A percentile compares a stretch with the other conserved stretches of the same genome.
Conservation (phyloP, 441 rosid genomes). For the Pelargonium cotyledonis region DNA sequence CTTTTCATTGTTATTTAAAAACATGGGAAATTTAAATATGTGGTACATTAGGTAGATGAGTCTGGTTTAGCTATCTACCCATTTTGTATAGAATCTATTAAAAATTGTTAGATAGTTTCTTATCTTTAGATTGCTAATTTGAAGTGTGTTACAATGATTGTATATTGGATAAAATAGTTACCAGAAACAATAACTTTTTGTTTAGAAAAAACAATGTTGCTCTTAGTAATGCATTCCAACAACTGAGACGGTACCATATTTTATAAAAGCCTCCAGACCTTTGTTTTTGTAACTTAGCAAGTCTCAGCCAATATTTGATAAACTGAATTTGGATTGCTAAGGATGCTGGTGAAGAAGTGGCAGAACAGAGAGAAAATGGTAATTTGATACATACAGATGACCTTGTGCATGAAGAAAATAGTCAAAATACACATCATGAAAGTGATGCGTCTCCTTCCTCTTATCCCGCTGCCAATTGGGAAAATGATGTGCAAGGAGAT, state of each 20-base stretch:
- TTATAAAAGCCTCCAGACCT: neutral
- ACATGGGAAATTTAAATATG: neutral
- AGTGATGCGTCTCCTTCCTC: constrained; percentile 13
- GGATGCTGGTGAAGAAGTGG: constrained; percentile 9
- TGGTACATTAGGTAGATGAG: neutral
- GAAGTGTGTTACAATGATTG: no score
- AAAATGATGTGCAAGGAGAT: constrained; percentile 17
- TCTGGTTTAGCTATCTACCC: neutral
- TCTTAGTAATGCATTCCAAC: no score
- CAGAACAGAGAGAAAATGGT: constrained; percentile 7
- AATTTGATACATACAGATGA: constrained; percentile 10
- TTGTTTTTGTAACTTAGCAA: neutral
- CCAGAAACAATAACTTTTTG: no score
- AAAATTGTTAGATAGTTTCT: no score
- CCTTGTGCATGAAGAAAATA: constrained; percentile 9
- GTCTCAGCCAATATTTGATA: neutral
- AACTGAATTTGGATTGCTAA: neutral
- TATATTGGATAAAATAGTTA: no score
- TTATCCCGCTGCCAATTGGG: constrained; percentile 10
- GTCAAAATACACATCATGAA: constrained; percentile 18
- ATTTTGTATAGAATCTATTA: neutral
- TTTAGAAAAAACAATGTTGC: no score
- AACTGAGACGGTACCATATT: neutral
- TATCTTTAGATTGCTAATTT: no score
- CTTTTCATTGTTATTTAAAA: neutral